Evolutionary conservation across 2,329 filamentous ascomycete genomes (phyloP), one percentile per base, ranked within the genome.

Genomic region (Atkinsonella texensis): DNA sequence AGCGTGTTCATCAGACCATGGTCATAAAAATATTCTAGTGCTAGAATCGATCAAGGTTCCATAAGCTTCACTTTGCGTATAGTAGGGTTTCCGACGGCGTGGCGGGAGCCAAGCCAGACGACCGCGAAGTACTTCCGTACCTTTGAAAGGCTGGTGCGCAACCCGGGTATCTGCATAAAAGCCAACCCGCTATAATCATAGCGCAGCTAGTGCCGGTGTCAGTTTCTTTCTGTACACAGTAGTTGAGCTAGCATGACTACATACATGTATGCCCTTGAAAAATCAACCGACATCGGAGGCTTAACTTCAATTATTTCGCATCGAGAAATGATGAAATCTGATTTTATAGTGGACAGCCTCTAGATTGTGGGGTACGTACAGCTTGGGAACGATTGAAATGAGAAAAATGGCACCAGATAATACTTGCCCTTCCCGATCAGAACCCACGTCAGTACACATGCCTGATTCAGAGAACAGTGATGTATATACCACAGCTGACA

Each of bases 361-460:
- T 32, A 11, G 11, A 39, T 47, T 10, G 17, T 28, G 1, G 20
- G 12, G 11, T 28, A 38, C n/a, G 32, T 15, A 28, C 15, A 15
- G 12, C 31, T 28, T n/a, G 17, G 32, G 10, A 39, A 13, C 13
- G 6, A 13, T 17, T n/a, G 35, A 28, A 20, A 4, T 15, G 11
- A 32, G 15, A 32, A 43, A 49, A 40, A 74, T 74, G 72, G 59
- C 65, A 48, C 59, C 7, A 8, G 28, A 61, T 47, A 69, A 72
- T 52, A 65, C 65, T 45, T 76, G 74, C 56, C 70, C 72, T 11
- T 57, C 62, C 32, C 59, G 64, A 55, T 58, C 67, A 35, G 74
- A 76, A 59, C 72, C 73, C 48, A 70, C 74, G 74, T 75, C 55
- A 65, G 72, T 66, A n/a, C 43, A 31, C n/a, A 28, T 28, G 28